Base-by-base conservation (phyloP, 768 basidiomycete species). In the Galerina sulciceps region DNA sequence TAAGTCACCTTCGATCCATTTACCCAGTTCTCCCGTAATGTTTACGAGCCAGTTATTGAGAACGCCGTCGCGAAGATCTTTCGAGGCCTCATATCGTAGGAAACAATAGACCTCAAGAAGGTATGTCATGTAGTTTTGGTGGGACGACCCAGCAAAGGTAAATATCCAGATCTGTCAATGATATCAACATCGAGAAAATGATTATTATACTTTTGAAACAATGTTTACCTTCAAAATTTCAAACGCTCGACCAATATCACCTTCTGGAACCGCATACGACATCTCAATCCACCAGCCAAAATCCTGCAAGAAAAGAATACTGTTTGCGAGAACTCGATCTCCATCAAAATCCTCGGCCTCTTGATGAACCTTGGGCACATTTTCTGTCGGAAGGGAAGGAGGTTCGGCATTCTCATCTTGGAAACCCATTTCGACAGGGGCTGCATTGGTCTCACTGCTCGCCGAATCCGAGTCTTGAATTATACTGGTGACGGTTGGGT, bases 191-290 rank as follows among this genome's bases (percentile, higher is more conserved):
- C n/a, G n/a, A n/a, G n/a, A n/a, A n/a, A n/a, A n/a, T n/a, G n/a
- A n/a, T n/a, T n/a, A n/a, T n/a, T n/a, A n/a, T n/a, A n/a, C n/a
- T n/a, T n/a, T n/a, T n/a, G n/a, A n/a, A n/a, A n/a, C n/a, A n/a
- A n/a, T n/a, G n/a, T 46, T 20, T 34, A 72, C 73, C 68, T 73
- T 73, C 35, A 74, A 40, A 9, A 64, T 60, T 42, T 73, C 68
- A 18, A 63, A 67, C 0, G 69, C 65, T 2, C 69, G 65, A 1
- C 74, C 73, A 37, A 67, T 65, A 59, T 73, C 69, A 4, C 74
- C 73, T 22, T 72, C 71, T 5, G 72, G 48, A 13, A 69, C 54
- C 1, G 72, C 65, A 46, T 66, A 58, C 1, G 57, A 44, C 22
- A 66, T 47, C 34, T 73, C 71, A 5, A 63, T 57, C 23, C 59